Percentiles rank a stretch among this genome's conserved stretches.
phyloP scores from a whole-genome alignment of 768 basidiomycete species.

The Melanogaster broomeanus region DNA sequence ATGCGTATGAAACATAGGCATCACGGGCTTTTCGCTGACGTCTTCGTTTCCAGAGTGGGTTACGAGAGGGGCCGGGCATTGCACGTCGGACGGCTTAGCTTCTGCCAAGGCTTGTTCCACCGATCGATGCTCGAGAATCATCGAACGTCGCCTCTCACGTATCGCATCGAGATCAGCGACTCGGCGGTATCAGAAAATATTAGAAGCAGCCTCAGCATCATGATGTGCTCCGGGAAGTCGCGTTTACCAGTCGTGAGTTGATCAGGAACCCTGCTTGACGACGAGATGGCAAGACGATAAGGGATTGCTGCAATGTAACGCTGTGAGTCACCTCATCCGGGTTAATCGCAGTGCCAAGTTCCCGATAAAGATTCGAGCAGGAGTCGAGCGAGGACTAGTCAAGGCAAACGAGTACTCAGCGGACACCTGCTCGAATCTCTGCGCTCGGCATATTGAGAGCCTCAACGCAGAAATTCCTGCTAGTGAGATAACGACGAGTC shows the following conservation, averaged over 20 bases:
- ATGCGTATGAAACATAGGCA: too few species aligned
- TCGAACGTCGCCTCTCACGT: conserved; percentile 15
- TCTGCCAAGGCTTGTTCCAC: background rate
- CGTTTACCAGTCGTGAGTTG: background rate
- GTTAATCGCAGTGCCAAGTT: too few species aligned
- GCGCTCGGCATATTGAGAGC: too few species aligned
- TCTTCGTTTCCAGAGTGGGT: conserved; percentile 24
- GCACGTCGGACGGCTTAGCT: background rate
- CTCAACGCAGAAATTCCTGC: too few species aligned
- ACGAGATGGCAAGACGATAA: background rate
- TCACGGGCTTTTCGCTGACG: too few species aligned
- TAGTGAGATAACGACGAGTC: too few species aligned
- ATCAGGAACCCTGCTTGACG: background rate
- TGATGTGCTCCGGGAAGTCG: background rate
- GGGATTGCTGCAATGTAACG: conserved; percentile 11
- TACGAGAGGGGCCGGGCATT: conserved; percentile 36
- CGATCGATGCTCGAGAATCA: background rate
- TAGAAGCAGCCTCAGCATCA: background rate
- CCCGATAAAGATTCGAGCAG: too few species aligned
- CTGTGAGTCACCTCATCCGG: conserved; percentile 17
- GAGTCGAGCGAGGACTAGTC: too few species aligned
- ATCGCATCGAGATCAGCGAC: conserved; percentile 2
- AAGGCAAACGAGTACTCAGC: too few species aligned
- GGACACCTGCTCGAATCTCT: too few species aligned
- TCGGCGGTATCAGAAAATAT: conserved; percentile 3